Evolutionary conservation across 306 rosid genomes (phyloP), one percentile per base, ranked within the genome.

Genomic region (Malus sieversii): DNA sequence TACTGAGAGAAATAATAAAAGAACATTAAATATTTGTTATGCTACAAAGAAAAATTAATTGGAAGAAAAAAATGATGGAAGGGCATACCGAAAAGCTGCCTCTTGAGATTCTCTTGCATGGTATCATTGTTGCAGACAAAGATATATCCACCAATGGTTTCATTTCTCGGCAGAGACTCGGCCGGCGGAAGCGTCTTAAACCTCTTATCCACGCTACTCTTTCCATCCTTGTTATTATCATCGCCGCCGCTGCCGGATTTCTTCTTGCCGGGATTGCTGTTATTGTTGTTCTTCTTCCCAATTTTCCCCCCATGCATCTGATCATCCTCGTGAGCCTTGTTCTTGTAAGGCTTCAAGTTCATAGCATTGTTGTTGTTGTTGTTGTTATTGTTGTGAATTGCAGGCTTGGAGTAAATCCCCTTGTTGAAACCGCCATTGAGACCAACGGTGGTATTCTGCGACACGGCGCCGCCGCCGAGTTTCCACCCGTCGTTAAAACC

Each of bases 91-190:
- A 95, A 95, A 12, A 95, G 89, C 89, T 95, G 85, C 79, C 97
- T 84, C 71, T 83, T 80, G 85, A 95, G 91, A 66, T 95, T 92
- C 84, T 95, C 97, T 9, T 86, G 92, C 98, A 95, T 95, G 35
- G 98, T 95, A 53, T 95, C 98, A 38, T 95, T 95, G 85, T 92
- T 95, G 85, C 98, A 95, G 80, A 95, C 98, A 29, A 95, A 95
- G 67, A 95, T 90, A 55, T 95, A 95, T 0, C 98, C 98, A 22
- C 97, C 98, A 23, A 92, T 81, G 32, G 83, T 92, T 78, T 94
- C 98, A 66, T 91, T 81, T 71, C 88, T 82, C 0, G 97, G 97
- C 2, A 95, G 84, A 42, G 96, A 85, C 74, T 95, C 97, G 1
- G 97, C 82, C 15, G 96, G 88, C 52, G 98, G 96, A 9, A 95